Evolutionary conservation across 192 early-diverging fungal species (phyloP), one percentile per base, ranked within the genome.

Genomic region (Coemansia umbellata): DNA sequence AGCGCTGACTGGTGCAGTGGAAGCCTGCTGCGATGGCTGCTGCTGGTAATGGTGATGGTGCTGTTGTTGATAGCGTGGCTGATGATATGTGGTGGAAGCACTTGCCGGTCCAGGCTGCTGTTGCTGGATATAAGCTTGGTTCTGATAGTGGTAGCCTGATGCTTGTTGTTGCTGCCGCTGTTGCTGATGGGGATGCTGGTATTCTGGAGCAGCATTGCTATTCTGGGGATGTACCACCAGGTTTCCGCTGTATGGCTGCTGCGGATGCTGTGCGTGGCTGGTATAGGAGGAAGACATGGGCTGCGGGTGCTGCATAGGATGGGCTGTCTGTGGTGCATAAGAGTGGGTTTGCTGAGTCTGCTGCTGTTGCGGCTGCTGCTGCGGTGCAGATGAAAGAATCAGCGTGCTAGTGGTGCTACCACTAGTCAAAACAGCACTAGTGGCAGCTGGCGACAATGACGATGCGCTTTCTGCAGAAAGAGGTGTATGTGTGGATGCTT

Each of bases 311-410:
- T 43, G 9, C 47, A 35, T 44, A 8, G 15, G 37, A n/a, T n/a
- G n/a, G n/a, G n/a, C n/a, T n/a, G n/a, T n/a, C n/a, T n/a, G n/a
- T n/a, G n/a, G n/a, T n/a, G n/a, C n/a, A n/a, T n/a, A n/a, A n/a
- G n/a, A n/a, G n/a, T n/a, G n/a, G n/a, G 17, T 22, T 24, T 35
- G 53, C 5, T 43, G 47, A 27, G 21, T 32, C n/a, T 55, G 61
- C 40, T 59, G 58, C 21, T 57, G 49, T 24, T 67, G 59, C 39
- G 24, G 55, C 21, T 61, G 59, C 47, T 50, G 47, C 21, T 32
- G 37, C 40, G 64, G 19, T 19, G 24, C 42, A 24, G 36, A 37
- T 31, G 31, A n/a, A 24, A 27, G 53, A 31, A 40, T 9, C 33
- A 47, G 28, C 14, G 39, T 9, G 28, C 30, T 10, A 26, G 35